Conservation (phyloP, 2,329 filamentous ascomycete species). For the Colletotrichum sp. region DNA sequence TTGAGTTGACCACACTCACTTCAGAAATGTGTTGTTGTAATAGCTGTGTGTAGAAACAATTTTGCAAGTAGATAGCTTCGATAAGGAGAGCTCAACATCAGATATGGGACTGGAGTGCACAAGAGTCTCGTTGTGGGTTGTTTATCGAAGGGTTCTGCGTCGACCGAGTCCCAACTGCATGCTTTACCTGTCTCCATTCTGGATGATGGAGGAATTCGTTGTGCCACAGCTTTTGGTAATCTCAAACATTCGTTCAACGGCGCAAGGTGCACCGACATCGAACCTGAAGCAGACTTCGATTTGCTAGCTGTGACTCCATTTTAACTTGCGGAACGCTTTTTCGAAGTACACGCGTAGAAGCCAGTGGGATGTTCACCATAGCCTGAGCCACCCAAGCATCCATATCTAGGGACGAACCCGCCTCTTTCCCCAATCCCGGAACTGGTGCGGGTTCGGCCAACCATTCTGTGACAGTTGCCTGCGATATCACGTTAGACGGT, state of each 20-base stretch:
- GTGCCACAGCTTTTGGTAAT: background rate
- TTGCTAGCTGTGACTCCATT: accelerated
- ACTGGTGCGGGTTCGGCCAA: background rate
- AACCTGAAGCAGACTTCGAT: background rate
- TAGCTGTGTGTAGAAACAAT: background rate
- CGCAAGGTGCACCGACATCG: background rate
- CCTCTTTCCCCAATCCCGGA: background rate
- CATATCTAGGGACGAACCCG: background rate
- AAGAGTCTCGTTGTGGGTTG: background rate
- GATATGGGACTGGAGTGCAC: background rate
- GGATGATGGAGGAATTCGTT: background rate
- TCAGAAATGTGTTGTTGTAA: background rate
- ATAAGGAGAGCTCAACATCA: background rate
- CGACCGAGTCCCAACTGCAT: background rate
- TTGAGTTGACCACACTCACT: background rate
- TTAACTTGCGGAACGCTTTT: background rate
- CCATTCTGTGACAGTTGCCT: background rate
- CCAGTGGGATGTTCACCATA: background rate
- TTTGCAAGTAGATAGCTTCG: background rate
- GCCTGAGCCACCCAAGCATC: background rate
- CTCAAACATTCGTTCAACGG: background rate
- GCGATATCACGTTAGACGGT: background rate
- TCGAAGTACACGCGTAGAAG: background rate
- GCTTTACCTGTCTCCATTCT: background rate
- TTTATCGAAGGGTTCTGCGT: background rate